phyloP scores from a whole-genome alignment of 179 eudicot genomes.

The Heliamphora pulchella region DNA sequence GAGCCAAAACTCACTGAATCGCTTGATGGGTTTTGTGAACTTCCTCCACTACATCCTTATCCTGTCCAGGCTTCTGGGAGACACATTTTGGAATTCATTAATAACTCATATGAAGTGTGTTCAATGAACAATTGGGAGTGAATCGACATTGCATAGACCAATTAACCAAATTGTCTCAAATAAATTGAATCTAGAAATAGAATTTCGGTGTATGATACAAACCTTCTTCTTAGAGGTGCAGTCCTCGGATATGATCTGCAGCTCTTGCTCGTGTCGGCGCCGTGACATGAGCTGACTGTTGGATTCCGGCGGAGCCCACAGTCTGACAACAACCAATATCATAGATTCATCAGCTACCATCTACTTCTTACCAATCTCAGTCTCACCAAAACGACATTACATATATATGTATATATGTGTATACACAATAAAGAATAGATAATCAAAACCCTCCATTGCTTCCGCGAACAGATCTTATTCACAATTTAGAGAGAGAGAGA shows the following conservation, averaged over 20 bases:
- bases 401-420: too few species aligned
- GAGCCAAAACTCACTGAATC: conserved; percentile 55
- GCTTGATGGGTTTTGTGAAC: conserved; percentile 75
- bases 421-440: neutral
- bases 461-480: too few species aligned
- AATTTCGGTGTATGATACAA: neutral
- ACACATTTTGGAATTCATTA: neutral
- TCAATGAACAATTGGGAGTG: neutral
- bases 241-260: conserved; percentile 53
- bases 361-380: neutral
- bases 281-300: conserved; percentile 43
- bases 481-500: neutral
- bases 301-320: conserved; percentile 64
- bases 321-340: conserved; percentile 34
- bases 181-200: neutral
- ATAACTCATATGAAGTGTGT: too few species aligned
- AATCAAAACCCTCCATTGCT: neutral
- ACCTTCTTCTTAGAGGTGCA: conserved; percentile 45
- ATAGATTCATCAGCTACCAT: neutral
- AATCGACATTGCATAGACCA: neutral
- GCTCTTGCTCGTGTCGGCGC: conserved; percentile 57
- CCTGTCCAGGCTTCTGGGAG: conserved; percentile 39
- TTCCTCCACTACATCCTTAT: conserved; percentile 66
- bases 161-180: neutral
- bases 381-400: too few species aligned